Percentiles rank a stretch among this genome's conserved stretches.
These are phyloP conservation scores for Colletotrichum incanum DNA, from an alignment of 2,329 filamentous ascomycete genomes.

Conservation along the genomic window DNA sequence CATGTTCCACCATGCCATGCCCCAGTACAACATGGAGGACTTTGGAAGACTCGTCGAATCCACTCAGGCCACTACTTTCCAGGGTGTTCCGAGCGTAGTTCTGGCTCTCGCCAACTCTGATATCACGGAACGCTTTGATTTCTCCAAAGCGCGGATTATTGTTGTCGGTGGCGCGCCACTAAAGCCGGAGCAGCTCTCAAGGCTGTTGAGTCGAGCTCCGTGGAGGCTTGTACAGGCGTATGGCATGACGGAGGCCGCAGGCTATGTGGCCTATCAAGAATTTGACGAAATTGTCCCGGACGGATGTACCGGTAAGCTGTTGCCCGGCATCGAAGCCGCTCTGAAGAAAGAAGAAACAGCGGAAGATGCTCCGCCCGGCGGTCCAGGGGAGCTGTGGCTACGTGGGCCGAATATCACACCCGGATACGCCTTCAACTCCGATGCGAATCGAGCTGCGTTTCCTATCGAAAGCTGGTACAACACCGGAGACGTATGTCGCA, in stretches of 20 bases:
- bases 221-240: slow-evolving; percentile 60
- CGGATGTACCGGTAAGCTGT: slow-evolving; percentile 54
- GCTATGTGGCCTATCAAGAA: slow-evolving; percentile 59
- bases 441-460: slow-evolving; percentile 56
- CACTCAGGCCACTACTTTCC: slow-evolving; percentile 55
- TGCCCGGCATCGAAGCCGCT: slow-evolving; percentile 58
- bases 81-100: slow-evolving; percentile 58
- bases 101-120: slow-evolving; percentile 56
- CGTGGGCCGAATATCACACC: slow-evolving; percentile 60
- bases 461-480: slow-evolving; percentile 59
- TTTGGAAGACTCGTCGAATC: slow-evolving; percentile 55
- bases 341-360: slow-evolving; percentile 56
- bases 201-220: slow-evolving; percentile 50
- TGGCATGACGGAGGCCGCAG: slow-evolving; percentile 63
- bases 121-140: slow-evolving; percentile 54
- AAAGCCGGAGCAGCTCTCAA: slow-evolving; percentile 53
- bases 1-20: slow-evolving; percentile 62
- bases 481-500: slow-evolving; percentile 61
- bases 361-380: slow-evolving; percentile 54
- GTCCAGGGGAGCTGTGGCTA: slow-evolving; percentile 61
- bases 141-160: slow-evolving; percentile 55
- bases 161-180: slow-evolving; percentile 55
- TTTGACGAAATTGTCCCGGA: slow-evolving; percentile 51
- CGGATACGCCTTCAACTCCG: slow-evolving; percentile 59
- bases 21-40: slow-evolving; percentile 54